These are phyloP conservation scores for Paxillus rubicundulus DNA, from an alignment of 768 basidiomycete genomes.

Conservation along the genomic window DNA sequence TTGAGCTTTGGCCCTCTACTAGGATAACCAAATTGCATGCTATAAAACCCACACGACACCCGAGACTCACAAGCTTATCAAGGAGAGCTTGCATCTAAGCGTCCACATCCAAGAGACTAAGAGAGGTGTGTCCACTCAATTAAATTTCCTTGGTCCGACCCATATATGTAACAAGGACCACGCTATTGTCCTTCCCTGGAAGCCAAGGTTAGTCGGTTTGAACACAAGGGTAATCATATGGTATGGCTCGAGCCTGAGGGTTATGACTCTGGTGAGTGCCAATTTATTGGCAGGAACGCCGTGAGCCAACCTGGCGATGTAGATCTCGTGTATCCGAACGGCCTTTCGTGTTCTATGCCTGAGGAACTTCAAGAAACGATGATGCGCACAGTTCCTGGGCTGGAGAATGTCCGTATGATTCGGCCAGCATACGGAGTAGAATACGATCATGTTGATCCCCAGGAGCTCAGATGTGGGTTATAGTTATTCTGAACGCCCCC, in stretches of 20 bases:
- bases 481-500: not conserved
- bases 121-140: constrained; percentile 51
- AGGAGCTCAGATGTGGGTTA: constrained; percentile 68
- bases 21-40: constrained; percentile 75
- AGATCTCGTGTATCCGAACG: constrained; percentile 91
- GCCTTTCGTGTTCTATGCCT: constrained; percentile 83
- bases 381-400: constrained; percentile 80
- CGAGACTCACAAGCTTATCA: constrained; percentile 71
- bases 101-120: constrained; percentile 88
- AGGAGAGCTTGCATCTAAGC: constrained; percentile 71
- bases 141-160: not conserved
- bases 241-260: constrained; percentile 94
- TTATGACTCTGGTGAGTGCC: constrained; percentile 73
- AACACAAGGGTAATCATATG: constrained; percentile 63
- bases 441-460: constrained; percentile 87
- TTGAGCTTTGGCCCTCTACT: not conserved
- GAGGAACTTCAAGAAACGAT: constrained; percentile 81
- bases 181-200: constrained; percentile 92
- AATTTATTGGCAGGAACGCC: not conserved
- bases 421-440: constrained; percentile 90
- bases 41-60: constrained; percentile 72
- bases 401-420: constrained; percentile 82
- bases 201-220: constrained; percentile 80
- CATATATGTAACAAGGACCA: constrained; percentile 51
- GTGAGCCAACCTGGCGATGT: not conserved